These are phyloP conservation scores for Fraxinus xanthoxyloides DNA, from an alignment of 305 asterid species.

Conservation along the genomic window DNA sequence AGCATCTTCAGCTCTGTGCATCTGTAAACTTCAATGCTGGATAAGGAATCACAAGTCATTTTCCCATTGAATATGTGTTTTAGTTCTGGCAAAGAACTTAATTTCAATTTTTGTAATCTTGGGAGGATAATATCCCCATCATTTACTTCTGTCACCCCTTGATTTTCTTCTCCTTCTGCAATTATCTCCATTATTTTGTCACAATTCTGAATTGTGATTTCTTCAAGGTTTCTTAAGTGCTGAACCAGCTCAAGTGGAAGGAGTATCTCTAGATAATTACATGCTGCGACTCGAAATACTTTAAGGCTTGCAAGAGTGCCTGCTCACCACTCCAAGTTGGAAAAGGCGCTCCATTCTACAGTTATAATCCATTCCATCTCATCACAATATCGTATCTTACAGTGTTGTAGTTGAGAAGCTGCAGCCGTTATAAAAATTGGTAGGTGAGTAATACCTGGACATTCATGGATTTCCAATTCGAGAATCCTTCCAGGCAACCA, in stretches of 20 bases:
- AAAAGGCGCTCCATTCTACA: slow-evolving; percentile 6
- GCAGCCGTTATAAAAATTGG: slow-evolving; percentile 17
- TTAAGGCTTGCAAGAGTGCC: not conserved
- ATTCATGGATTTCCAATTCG: slow-evolving; percentile 24
- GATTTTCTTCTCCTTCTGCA: not conserved
- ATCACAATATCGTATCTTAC: slow-evolving; percentile 19
- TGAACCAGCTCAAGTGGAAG: not conserved
- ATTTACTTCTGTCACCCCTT: not conserved
- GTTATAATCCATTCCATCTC: slow-evolving; percentile 24
- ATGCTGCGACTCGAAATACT: not conserved
- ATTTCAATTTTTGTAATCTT: slow-evolving; percentile 13
- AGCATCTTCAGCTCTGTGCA: slow-evolving; percentile 18
- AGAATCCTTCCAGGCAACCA: slow-evolving; percentile 17
- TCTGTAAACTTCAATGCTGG: slow-evolving; percentile 18
- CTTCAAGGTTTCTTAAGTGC: not conserved
- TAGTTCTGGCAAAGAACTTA: slow-evolving; percentile 27
- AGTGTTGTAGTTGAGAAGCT: slow-evolving; percentile 14
- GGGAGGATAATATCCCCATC: slow-evolving; percentile 20
- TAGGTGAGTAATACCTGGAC: slow-evolving; percentile 18
- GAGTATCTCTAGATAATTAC: not conserved
- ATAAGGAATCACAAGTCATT: slow-evolving; percentile 30
- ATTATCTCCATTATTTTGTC: not conserved
- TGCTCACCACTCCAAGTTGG: slow-evolving; percentile 19
- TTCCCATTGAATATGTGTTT: slow-evolving; percentile 15
- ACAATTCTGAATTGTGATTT: not conserved